Base-by-base conservation (phyloP, 371 early-diverging fungal genomes). In the Mucor racemosus region DNA sequence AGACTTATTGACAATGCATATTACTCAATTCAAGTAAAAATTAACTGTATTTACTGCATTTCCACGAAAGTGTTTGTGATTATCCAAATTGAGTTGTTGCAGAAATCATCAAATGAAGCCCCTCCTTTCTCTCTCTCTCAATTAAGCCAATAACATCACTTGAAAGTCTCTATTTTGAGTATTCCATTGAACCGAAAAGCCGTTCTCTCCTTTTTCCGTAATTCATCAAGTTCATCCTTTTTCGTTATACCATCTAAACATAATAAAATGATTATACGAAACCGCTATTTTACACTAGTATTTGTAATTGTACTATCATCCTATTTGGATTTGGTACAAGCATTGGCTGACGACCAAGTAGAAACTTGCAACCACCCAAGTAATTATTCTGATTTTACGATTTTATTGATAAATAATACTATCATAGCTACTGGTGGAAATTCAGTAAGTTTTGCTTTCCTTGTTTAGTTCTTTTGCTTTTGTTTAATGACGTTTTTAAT, bases 361-460 rank as follows among this genome's bases (percentile, higher is more conserved):
- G 21, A 15, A 8, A 21, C 9, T 19, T 48, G 48, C 48, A 19
- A 21, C 48, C 48, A 69, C 19, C 69, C 73, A 21, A 56, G 39
- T 1, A 69, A 73, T 34, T 68, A 65, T 38, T 65, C 73, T 44
- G 66, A 69, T 40, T 69, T 69, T 46, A 65, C 55, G 0, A 14
- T 62, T 11, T 9, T 73, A 3, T 44, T 60, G n/a, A 41, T 69
- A 6, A 60, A 64, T 40, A 54, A 64, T 21, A 39, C 57, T 4
- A 15, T 71, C 17, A 50, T 70, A 33, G 35, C 66, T 10, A 64
- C 66, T 5, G 76, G 73, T 15, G 73, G 73, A 26, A 67, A 62
- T 53, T 17, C 38, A 34, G 76, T 76, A 70, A 60, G 21, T n/a
- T 35, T 33, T 19, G 17, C 31, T 15, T 53, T 39, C 4, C 10